phyloP scores from a whole-genome alignment of 345 rosid genomes.

The Brassica juncea region DNA sequence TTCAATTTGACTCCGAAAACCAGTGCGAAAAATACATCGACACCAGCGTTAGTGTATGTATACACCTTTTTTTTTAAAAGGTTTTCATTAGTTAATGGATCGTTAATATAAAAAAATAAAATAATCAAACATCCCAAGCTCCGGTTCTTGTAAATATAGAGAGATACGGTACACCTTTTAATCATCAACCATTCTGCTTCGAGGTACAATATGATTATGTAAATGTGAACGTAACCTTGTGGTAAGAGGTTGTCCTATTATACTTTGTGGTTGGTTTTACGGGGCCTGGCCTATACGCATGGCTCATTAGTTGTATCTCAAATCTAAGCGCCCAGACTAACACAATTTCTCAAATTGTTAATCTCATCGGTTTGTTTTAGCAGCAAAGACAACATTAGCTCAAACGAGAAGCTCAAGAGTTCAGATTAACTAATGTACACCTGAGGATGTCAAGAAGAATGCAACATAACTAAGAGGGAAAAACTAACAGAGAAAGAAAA shows the following conservation, averaged over 20 bases:
- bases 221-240: no score
- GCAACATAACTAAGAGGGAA: slow-evolving; percentile 7
- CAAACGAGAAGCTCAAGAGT: slow-evolving; percentile 29
- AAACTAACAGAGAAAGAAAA: slow-evolving; percentile 14
- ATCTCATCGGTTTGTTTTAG: neutral
- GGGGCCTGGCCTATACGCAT: neutral
- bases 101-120: no score
- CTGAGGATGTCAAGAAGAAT: slow-evolving; percentile 26
- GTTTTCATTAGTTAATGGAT: no score
- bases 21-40: neutral
- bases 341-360: neutral
- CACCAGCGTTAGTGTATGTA: no score
- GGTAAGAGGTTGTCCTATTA: no score
- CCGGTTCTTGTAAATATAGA: no score
- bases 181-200: no score
- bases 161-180: no score
- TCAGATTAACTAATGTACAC: slow-evolving; percentile 36
- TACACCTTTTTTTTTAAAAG: no score
- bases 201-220: no score
- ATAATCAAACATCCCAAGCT: no score
- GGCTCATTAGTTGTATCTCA: neutral
- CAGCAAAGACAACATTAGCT: slow-evolving; percentile 17
- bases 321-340: neutral
- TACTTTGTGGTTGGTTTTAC: no score
- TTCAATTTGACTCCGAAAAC: neutral